Conservation (phyloP, 78 protist species). For the Pigoraptor vietnamica region DNA sequence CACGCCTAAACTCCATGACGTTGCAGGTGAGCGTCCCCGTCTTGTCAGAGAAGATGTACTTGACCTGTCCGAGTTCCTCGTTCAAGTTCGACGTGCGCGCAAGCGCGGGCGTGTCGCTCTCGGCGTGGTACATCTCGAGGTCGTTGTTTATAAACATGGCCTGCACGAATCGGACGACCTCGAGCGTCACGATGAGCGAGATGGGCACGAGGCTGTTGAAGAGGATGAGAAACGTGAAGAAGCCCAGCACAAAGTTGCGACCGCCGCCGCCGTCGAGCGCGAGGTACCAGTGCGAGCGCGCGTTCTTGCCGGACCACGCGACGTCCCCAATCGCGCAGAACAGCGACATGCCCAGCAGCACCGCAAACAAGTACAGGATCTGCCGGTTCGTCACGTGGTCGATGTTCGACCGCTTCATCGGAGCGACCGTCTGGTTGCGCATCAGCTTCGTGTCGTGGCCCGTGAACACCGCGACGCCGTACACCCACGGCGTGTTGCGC, state of each 20-base stretch:
- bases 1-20: slow-evolving; percentile 18
- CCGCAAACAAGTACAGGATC: slow-evolving; percentile 65
- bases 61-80: slow-evolving; percentile 95
- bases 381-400: slow-evolving; percentile 82
- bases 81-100: slow-evolving; percentile 55
- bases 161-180: slow-evolving; percentile 61
- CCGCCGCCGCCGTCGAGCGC: not conserved
- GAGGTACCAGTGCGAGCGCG: not conserved
- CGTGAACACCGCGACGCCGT: slow-evolving; percentile 82
- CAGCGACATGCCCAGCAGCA: slow-evolving; percentile 32
- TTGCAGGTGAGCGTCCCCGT: slow-evolving; percentile 97
- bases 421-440: slow-evolving; percentile 21
- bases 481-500: not conserved
- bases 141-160: not conserved
- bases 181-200: slow-evolving; percentile 76
- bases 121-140: not conserved
- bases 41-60: slow-evolving; percentile 92
- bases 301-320: not conserved
- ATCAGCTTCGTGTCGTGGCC: slow-evolving; percentile 69
- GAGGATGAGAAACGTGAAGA: slow-evolving; percentile 84
- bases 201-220: slow-evolving; percentile 96
- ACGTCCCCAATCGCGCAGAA: slow-evolving; percentile 29
- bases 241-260: not conserved
- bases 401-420: slow-evolving; percentile 73
- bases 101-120: not conserved